Percentiles rank a stretch among this genome's conserved stretches.
phyloP scores from a whole-genome alignment of 306 rosid species.

The Psophocarpus tetragonolobus region DNA sequence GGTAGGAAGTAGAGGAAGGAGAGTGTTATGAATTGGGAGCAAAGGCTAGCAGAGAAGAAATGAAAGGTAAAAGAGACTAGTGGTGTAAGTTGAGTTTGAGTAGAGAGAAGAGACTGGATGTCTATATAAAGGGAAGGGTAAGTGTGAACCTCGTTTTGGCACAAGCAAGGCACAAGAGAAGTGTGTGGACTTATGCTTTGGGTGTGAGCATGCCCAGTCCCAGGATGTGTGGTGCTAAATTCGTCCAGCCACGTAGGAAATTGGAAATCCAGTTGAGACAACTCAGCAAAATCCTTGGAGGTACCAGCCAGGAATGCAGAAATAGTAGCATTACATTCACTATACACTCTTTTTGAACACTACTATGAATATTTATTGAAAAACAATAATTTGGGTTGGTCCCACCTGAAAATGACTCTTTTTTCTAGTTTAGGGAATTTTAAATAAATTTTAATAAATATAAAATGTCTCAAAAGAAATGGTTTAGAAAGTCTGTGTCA shows the following conservation, averaged over 20 bases:
- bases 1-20: background rate
- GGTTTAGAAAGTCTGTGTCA: no score
- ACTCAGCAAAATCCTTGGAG: conserved; percentile 33
- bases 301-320: background rate
- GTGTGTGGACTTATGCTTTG: conserved; percentile 22
- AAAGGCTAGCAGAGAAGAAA: background rate
- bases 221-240: conserved; percentile 10
- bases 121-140: background rate
- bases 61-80: background rate
- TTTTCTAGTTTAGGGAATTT: no score
- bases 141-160: conserved; percentile 1
- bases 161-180: conserved; percentile 26
- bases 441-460: no score
- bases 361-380: no score
- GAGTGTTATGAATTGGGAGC: background rate
- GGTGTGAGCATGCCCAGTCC: conserved; percentile 19
- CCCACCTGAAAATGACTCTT: no score
- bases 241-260: conserved; percentile 22
- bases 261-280: conserved; percentile 20
- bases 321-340: no score
- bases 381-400: no score
- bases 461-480: no score
- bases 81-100: conserved; percentile 9
- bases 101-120: background rate
- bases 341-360: no score